These are phyloP conservation scores for Exobasidium rhododendri DNA, from an alignment of 1,284 basidiomycete species.

Conservation along the genomic window DNA sequence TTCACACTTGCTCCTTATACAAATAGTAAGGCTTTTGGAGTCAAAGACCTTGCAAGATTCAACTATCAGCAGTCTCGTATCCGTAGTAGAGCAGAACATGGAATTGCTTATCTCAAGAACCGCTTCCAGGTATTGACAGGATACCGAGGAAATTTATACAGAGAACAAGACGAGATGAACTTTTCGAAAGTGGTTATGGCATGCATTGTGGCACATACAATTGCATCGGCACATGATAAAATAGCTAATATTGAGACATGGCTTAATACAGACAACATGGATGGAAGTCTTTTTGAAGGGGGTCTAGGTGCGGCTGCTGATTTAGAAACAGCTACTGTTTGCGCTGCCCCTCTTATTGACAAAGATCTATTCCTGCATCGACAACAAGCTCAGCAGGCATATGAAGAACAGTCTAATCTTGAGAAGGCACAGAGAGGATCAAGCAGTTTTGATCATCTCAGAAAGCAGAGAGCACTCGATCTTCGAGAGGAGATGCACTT, in stretches of 20 bases:
- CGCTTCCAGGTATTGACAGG: background rate
- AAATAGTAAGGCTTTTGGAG: background rate
- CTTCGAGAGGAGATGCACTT: background rate
- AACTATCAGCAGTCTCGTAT: background rate
- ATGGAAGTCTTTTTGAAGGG: background rate
- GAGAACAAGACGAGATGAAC: background rate
- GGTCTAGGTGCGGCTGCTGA: background rate
- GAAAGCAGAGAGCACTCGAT: background rate
- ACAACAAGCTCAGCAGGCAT: background rate
- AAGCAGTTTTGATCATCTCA: background rate
- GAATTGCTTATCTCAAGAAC: background rate
- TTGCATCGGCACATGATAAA: background rate
- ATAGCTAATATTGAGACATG: background rate
- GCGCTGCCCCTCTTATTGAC: background rate
- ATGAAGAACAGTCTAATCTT: background rate
- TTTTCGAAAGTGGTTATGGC: background rate
- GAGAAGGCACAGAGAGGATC: background rate
- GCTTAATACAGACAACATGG: background rate
- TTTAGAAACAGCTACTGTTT: background rate
- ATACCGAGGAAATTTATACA: background rate
- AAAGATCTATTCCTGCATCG: background rate
- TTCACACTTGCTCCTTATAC: background rate
- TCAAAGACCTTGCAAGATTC: background rate
- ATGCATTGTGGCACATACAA: background rate
- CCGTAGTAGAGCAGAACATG: conserved; percentile 1